phyloP scores from a whole-genome alignment of 2,329 filamentous ascomycete genomes.

The Pseudonectria buxi region DNA sequence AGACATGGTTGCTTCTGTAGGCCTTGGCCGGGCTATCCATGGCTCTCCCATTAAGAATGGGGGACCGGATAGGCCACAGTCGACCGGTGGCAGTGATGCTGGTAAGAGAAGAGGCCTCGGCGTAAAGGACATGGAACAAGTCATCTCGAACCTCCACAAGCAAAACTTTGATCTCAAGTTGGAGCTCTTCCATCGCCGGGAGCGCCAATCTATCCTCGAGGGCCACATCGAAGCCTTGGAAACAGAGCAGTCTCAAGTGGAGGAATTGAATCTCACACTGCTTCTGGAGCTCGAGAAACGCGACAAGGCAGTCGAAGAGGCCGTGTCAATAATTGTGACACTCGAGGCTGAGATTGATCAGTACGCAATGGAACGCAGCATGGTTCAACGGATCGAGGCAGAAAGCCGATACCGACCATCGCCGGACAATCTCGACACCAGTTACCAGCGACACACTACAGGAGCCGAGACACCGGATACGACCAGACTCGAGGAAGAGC shows the following conservation, averaged over 20 bases:
- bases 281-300: constrained; percentile 57
- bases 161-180: constrained; percentile 73
- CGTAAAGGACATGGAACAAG: constrained; percentile 62
- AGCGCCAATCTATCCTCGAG: constrained; percentile 56
- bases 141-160: constrained; percentile 63
- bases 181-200: constrained; percentile 62
- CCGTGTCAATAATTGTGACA: constrained; percentile 60
- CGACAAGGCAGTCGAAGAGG: constrained; percentile 65
- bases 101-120: constrained; percentile 50
- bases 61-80: constrained; percentile 34
- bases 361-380: constrained; percentile 45
- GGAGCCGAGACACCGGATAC: constrained; percentile 12
- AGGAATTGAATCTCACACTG: constrained; percentile 53
- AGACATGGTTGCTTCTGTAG: constrained; percentile 33
- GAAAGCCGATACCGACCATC: constrained; percentile 30
- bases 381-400: constrained; percentile 44
- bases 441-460: constrained; percentile 16
- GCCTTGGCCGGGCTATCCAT: constrained; percentile 29
- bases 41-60: constrained; percentile 33
- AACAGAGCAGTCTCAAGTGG: constrained; percentile 44
- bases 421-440: constrained; percentile 23
- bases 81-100: constrained; percentile 33
- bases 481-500: constrained; percentile 22
- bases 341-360: constrained; percentile 55
- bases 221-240: constrained; percentile 50